Conservation (phyloP, 768 basidiomycete genomes). For the Artomyces pyxidatus region DNA sequence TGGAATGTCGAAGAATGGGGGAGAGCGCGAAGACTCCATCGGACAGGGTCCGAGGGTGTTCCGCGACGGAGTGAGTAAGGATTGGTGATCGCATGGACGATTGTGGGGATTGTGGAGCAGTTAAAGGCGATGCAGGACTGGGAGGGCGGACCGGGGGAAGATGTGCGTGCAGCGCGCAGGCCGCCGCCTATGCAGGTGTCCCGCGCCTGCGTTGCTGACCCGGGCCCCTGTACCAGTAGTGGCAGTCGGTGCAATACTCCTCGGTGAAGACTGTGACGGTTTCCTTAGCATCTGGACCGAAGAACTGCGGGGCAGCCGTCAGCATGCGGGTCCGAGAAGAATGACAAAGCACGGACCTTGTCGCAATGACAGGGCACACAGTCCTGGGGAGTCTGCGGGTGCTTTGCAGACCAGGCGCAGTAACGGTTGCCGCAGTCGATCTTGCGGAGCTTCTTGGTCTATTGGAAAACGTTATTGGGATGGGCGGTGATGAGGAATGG, state of each 20-base stretch:
- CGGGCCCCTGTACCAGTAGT: constrained; percentile 25
- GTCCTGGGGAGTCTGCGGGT: constrained; percentile 31
- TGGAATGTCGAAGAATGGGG: too few relatives aligned
- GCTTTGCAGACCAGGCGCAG: constrained; percentile 33
- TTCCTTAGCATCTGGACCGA: constrained; percentile 63
- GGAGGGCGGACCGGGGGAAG: too few relatives aligned
- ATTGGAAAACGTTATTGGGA: constrained; percentile 12
- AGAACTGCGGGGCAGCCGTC: constrained; percentile 38
- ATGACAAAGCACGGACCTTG: constrained; percentile 25
- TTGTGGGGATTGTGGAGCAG: too few relatives aligned
- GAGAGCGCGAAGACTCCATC: too few relatives aligned
- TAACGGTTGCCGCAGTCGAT: constrained; percentile 45
- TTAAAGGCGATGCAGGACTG: too few relatives aligned
- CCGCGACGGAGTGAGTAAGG: too few relatives aligned
- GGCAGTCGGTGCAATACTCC: constrained; percentile 30
- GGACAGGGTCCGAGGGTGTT: too few relatives aligned
- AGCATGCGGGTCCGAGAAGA: constrained; percentile 3
- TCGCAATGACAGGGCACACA: constrained; percentile 38
- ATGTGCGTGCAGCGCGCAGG: too few relatives aligned
- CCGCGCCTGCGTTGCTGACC: too few relatives aligned
- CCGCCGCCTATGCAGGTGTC: too few relatives aligned
- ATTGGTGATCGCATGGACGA: too few relatives aligned
- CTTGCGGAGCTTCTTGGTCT: constrained; percentile 45
- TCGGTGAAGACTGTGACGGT: constrained; percentile 41
- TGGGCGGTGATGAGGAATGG: constrained; percentile 4